Percentiles rank a stretch among this genome's conserved stretches.
Evolutionary conservation across 306 rosid species (phyloP).

Genomic region (Cicer chorassanicum): DNA sequence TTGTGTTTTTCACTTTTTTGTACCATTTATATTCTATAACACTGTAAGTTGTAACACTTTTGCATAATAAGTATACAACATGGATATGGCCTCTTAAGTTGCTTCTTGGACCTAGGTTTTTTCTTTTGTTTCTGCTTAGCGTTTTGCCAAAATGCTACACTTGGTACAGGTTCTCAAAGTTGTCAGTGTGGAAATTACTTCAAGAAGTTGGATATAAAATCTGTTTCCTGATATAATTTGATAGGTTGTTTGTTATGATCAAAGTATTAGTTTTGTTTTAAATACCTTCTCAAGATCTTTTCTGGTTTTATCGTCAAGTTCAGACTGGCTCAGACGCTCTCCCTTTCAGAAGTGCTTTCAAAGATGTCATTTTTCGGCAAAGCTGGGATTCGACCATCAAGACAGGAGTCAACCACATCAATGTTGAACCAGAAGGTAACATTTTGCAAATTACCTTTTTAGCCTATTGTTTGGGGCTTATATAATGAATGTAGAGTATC

Average conservation of each 20-base stretch:
- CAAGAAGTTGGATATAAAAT: conserved; percentile 31
- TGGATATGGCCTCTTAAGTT: conserved; percentile 16
- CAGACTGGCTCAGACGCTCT: conserved; percentile 87
- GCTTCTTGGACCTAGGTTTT: conserved; percentile 21
- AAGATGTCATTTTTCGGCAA: conserved; percentile 70
- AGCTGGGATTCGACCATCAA: conserved; percentile 53
- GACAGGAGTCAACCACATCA: conserved; percentile 53
- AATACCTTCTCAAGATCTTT: conserved; percentile 43
- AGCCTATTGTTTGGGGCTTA: conserved; percentile 31
- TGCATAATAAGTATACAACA: background rate
- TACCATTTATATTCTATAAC: background rate
- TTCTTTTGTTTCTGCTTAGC: conserved; percentile 29
- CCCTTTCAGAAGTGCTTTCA: conserved; percentile 86
- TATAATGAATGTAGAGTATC: conserved; percentile 32
- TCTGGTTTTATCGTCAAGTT: conserved; percentile 39
- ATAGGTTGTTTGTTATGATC: conserved; percentile 26
- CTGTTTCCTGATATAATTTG: conserved; percentile 31
- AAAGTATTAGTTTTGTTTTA: conserved; percentile 24
- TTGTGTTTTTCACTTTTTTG: background rate
- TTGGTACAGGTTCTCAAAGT: conserved; percentile 20
- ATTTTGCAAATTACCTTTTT: conserved; percentile 22
- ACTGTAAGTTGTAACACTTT: conserved; percentile 3
- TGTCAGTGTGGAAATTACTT: conserved; percentile 20
- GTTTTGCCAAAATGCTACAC: conserved; percentile 33
- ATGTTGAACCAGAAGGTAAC: conserved; percentile 63